Conservation (phyloP, 352 stramenopile genomes). For the Phytophthora pini region DNA sequence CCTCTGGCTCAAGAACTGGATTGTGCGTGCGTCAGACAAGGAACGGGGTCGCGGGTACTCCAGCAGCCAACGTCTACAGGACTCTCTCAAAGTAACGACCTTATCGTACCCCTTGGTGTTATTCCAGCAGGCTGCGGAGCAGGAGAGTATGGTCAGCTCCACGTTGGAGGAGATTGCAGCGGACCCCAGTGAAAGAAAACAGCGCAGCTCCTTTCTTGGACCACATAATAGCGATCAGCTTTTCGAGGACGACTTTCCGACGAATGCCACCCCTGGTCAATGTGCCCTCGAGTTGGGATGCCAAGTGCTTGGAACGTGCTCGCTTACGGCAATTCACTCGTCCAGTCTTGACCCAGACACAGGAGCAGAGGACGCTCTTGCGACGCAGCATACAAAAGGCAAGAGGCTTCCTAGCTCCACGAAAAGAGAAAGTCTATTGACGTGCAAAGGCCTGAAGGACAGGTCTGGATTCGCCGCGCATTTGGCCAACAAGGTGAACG, state of each 20-base stretch:
- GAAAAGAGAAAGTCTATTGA: constrained; percentile 45
- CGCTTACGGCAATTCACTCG: constrained; percentile 48
- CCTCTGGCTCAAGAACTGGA: constrained; percentile 88
- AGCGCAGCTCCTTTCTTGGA: constrained; percentile 1
- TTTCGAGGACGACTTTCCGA: constrained; percentile 75
- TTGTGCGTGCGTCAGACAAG: constrained; percentile 77
- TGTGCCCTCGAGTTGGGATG: constrained; percentile 70
- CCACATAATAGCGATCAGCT: constrained; percentile 40
- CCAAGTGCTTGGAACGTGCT: constrained; percentile 76
- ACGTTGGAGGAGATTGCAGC: constrained; percentile 64
- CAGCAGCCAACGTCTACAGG: constrained; percentile 67
- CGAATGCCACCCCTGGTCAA: constrained; percentile 71
- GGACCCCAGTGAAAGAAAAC: constrained; percentile 14
- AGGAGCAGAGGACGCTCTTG: constrained; percentile 12
- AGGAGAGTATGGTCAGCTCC: constrained; percentile 72
- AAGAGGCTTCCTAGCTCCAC: constrained; percentile 28
- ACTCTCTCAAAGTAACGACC: constrained; percentile 75
- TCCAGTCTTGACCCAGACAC: constrained; percentile 27
- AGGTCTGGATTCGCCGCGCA: constrained; percentile 74
- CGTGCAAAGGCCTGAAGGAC: constrained; percentile 68
- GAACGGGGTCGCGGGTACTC: constrained; percentile 72
- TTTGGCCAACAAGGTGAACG: constrained; percentile 69
- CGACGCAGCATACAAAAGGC: constrained; percentile 21
- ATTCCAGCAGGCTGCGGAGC: constrained; percentile 79
- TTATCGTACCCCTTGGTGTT: constrained; percentile 71